These are phyloP conservation scores for Asclepias syriaca DNA, from an alignment of 257 asterid species.

Conservation along the genomic window DNA sequence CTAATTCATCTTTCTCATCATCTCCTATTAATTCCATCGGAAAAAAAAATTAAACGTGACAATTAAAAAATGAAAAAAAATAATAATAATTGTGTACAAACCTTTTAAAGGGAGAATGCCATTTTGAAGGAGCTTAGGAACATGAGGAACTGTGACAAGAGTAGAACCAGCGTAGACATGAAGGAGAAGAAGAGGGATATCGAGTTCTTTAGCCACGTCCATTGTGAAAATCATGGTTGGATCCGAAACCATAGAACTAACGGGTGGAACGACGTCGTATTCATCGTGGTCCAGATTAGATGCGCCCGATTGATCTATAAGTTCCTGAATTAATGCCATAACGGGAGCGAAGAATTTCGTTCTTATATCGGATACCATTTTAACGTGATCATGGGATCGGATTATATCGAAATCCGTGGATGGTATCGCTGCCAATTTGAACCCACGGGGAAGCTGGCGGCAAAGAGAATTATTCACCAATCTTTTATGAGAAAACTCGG, in stretches of 20 bases:
- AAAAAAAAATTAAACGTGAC: too few species aligned
- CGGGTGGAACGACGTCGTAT: background rate
- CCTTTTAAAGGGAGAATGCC: constrained; percentile 7
- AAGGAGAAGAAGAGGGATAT: constrained; percentile 15
- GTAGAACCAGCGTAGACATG: constrained; percentile 13
- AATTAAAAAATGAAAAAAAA: too few species aligned
- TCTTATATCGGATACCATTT: background rate
- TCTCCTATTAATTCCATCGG: background rate
- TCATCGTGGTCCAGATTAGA: background rate
- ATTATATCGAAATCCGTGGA: constrained; percentile 1
- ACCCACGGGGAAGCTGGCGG: background rate
- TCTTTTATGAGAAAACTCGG: constrained; percentile 24
- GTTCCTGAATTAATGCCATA: background rate
- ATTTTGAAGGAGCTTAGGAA: background rate
- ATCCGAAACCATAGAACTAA: constrained; percentile 19
- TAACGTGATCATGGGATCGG: background rate
- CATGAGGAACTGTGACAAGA: background rate
- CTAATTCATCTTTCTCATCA: background rate
- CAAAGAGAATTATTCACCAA: constrained; percentile 12
- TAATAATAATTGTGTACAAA: background rate
- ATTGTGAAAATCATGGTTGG: constrained; percentile 20
- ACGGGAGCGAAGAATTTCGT: constrained; percentile 2
- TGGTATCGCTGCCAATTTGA: background rate
- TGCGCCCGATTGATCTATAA: background rate
- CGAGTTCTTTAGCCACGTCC: constrained; percentile 15